These are phyloP conservation scores for Brassica incana DNA, from an alignment of 345 rosid genomes.

Conservation along the genomic window DNA sequence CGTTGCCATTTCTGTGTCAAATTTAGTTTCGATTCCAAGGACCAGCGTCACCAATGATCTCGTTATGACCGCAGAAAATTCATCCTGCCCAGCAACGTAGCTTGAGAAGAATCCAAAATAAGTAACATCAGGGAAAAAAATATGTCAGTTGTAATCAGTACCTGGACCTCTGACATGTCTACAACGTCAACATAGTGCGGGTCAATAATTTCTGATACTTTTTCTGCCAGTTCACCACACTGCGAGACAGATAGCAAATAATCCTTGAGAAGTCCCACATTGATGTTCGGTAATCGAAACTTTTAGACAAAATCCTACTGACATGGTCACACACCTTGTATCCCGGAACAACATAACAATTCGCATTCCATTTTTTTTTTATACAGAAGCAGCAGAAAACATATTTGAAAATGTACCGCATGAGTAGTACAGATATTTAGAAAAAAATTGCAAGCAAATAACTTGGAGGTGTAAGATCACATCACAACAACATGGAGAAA, in stretches of 20 bases:
- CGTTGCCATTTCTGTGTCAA: slow-evolving; percentile 92
- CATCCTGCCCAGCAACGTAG: slow-evolving; percentile 66
- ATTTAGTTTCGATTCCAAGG: slow-evolving; percentile 91
- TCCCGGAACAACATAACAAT: slow-evolving; percentile 7
- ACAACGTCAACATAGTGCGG: slow-evolving; percentile 78
- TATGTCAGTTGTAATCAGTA: slow-evolving; percentile 32
- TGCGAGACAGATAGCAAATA: slow-evolving; percentile 41
- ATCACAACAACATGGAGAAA: slow-evolving; percentile 12
- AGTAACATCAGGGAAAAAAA: neutral
- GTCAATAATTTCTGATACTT: slow-evolving; percentile 87
- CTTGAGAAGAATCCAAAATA: slow-evolving; percentile 28
- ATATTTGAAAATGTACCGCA: neutral
- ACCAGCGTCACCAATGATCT: slow-evolving; percentile 86
- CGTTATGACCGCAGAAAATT: slow-evolving; percentile 91
- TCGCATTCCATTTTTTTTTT: neutral
- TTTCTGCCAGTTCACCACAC: slow-evolving; percentile 94
- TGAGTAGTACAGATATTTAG: neutral
- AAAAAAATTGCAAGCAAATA: slow-evolving; percentile 5
- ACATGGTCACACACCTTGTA: neutral
- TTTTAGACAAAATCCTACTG: slow-evolving; percentile 15
- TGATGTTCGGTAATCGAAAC: slow-evolving; percentile 17
- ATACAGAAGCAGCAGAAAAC: neutral
- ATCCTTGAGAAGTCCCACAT: slow-evolving; percentile 21
- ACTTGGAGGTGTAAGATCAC: slow-evolving; percentile 2
- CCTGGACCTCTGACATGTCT: slow-evolving; percentile 91